Conservation (phyloP, 225 moss, liverwort and hornwort species). For the Rhytidiadelphus loreus region DNA sequence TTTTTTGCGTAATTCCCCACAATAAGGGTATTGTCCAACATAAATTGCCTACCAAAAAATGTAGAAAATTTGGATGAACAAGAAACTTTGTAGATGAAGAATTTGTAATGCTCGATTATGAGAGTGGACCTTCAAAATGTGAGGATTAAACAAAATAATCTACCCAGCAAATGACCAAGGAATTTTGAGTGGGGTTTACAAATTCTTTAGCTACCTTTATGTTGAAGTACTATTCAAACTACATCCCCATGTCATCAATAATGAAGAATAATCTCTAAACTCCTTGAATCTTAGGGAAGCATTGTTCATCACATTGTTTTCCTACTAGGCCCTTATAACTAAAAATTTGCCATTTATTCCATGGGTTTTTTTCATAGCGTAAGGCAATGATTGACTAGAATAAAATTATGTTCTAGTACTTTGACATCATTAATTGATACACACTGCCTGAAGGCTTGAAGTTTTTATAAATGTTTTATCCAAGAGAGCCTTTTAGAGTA, state of each 20-base stretch:
- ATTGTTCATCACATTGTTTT: accelerated
- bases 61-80: background rate
- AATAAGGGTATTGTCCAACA: accelerated
- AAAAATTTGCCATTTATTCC: background rate
- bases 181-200: accelerated
- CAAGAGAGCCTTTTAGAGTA: accelerated
- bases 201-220: background rate
- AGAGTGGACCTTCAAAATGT: background rate
- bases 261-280: background rate
- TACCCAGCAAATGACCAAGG: accelerated
- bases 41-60: background rate
- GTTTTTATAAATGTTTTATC: background rate
- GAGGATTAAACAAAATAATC: background rate
- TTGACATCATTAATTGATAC: too few relatives aligned
- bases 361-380: background rate
- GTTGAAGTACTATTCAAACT: background rate
- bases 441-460: background rate
- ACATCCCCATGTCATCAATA: accelerated
- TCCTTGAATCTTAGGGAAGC: background rate
- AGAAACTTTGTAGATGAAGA: too few relatives aligned
- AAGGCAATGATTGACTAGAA: background rate
- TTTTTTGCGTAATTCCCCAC: accelerated
- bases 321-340: too few relatives aligned
- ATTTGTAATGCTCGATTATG: background rate
- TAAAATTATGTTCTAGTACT: background rate